These are phyloP conservation scores for Eutypa lata DNA, from an alignment of 2,329 filamentous ascomycete genomes.

Conservation along the genomic window DNA sequence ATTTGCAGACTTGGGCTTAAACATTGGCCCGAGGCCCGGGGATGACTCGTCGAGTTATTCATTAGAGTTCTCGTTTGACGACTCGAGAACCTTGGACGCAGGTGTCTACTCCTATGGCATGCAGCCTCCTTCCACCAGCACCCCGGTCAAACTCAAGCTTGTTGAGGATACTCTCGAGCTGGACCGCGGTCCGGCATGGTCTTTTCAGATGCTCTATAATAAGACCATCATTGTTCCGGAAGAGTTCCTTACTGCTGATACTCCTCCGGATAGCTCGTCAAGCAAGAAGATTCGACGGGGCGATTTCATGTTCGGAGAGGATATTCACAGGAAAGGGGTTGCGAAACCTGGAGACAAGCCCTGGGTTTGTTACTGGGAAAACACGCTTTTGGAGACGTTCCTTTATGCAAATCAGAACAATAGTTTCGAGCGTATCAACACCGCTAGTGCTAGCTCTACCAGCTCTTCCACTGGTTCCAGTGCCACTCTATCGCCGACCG, in stretches of 20 bases:
- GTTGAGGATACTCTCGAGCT: slow-evolving; percentile 51
- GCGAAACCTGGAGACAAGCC: slow-evolving; percentile 47
- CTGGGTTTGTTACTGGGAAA: slow-evolving; percentile 59
- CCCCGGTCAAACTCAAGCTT: slow-evolving; percentile 38
- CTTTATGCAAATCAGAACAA: slow-evolving; percentile 54
- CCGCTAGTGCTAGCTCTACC: slow-evolving; percentile 3
- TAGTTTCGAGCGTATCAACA: slow-evolving; percentile 28
- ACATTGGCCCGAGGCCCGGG: slow-evolving; percentile 30
- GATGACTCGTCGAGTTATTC: slow-evolving; percentile 37
- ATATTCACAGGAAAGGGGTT: slow-evolving; percentile 37
- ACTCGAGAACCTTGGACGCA: slow-evolving; percentile 30
- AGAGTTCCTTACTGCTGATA: slow-evolving; percentile 26
- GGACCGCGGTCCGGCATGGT: slow-evolving; percentile 53
- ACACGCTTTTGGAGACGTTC: slow-evolving; percentile 53
- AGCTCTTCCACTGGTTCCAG: slow-evolving; percentile 6
- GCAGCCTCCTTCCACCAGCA: slow-evolving; percentile 44
- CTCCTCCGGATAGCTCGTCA: neutral
- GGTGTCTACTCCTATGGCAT: slow-evolving; percentile 50
- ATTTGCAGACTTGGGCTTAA: slow-evolving; percentile 41
- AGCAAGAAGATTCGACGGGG: slow-evolving; percentile 14
- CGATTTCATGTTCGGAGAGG: slow-evolving; percentile 22
- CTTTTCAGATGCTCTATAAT: slow-evolving; percentile 48
- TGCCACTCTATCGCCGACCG: slow-evolving; percentile 4
- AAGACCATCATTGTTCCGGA: slow-evolving; percentile 55
- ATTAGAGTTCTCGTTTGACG: slow-evolving; percentile 36